Conservation (phyloP, 2,329 filamentous ascomycete species). For the Samsoniella hepiali region DNA sequence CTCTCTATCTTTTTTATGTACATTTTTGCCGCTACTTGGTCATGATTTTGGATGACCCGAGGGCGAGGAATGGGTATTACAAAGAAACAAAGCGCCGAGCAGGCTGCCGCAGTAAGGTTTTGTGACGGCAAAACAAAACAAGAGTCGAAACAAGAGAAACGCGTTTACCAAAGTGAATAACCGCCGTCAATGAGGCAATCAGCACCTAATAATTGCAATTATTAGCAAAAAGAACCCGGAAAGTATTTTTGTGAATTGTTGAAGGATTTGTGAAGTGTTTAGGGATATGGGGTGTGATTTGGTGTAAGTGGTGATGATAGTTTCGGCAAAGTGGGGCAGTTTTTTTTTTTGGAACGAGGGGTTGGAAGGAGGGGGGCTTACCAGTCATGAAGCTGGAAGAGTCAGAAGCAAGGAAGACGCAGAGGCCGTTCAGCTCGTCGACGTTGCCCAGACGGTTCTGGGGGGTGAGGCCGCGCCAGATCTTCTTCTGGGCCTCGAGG, state of each 20-base stretch:
- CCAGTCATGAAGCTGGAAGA: conserved; percentile 75
- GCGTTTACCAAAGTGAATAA: conserved; percentile 58
- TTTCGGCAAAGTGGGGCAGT: background rate
- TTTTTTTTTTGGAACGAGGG: background rate
- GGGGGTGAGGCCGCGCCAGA: conserved; percentile 72
- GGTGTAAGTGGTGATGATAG: background rate
- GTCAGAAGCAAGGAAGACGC: conserved; percentile 72
- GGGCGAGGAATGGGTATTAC: no score
- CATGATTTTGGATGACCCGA: no score
- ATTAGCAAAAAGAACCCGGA: background rate
- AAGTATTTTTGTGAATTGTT: background rate
- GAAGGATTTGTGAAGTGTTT: conserved; percentile 40
- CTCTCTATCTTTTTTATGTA: no score
- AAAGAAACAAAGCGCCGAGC: no score
- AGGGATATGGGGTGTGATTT: background rate
- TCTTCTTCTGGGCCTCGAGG: conserved; percentile 77
- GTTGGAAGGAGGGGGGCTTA: background rate
- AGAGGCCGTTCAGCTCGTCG: conserved; percentile 74
- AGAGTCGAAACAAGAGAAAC: background rate
- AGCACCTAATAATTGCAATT: background rate
- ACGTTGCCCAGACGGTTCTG: conserved; percentile 69
- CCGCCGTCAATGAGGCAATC: conserved; percentile 65
- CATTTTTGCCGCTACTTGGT: no score
- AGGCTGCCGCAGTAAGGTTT: no score
- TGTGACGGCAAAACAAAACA: no score